Evolutionary conservation across 2,329 filamentous ascomycete genomes (phyloP).

Genomic region (Exophiala oligosperma): DNA sequence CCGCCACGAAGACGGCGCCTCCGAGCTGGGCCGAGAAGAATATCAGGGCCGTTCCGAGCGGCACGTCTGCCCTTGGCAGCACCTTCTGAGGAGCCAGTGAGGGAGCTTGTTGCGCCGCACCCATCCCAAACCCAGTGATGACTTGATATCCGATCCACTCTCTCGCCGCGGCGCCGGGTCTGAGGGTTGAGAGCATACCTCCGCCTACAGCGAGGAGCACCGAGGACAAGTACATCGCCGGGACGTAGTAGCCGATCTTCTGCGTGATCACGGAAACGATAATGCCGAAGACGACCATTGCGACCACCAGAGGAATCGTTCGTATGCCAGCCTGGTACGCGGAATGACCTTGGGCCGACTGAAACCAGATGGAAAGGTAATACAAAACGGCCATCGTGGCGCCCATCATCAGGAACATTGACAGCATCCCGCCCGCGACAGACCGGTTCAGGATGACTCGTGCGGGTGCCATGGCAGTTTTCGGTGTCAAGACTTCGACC

Average conservation of each 20-base stretch:
- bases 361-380: conserved; percentile 25
- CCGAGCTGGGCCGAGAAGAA: conserved; percentile 18
- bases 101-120: conserved; percentile 27
- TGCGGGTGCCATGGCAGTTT: conserved; percentile 31
- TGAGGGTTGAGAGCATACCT: conserved; percentile 27
- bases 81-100: conserved; percentile 26
- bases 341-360: conserved; percentile 30
- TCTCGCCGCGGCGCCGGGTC: neutral
- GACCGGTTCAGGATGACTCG: conserved; percentile 17
- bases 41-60: conserved; percentile 21
- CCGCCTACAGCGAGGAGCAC: conserved; percentile 27
- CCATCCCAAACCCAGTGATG: conserved; percentile 33
- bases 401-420: neutral
- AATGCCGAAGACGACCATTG: conserved; percentile 18
- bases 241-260: conserved; percentile 35
- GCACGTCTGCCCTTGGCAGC: conserved; percentile 27
- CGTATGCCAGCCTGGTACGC: conserved; percentile 27
- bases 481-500: conserved; percentile 11
- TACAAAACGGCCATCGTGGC: neutral
- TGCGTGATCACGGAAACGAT: conserved; percentile 20
- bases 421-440: conserved; percentile 6
- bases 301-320: conserved; percentile 14
- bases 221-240: conserved; percentile 33
- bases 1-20: conserved; percentile 21
- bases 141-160: conserved; percentile 36